These are phyloP conservation scores for Datisca glomerata DNA, from an alignment of 306 rosid genomes.

Conservation along the genomic window DNA sequence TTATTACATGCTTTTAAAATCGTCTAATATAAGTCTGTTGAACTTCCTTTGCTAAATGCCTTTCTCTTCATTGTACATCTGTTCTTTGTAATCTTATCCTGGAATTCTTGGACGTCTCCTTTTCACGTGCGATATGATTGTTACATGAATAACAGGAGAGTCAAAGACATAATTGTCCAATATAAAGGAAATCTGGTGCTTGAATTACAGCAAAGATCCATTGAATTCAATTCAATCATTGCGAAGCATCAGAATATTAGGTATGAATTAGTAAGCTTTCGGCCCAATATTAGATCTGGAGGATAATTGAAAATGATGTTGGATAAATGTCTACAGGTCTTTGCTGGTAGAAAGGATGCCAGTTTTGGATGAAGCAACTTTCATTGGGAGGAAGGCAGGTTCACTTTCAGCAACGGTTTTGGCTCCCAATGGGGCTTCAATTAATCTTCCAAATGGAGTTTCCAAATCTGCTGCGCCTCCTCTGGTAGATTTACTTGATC, in stretches of 20 bases:
- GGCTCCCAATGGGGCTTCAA: conserved; percentile 38
- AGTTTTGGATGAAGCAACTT: conserved; percentile 80
- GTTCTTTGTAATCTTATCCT: too few relatives aligned
- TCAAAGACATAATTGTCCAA: conserved; percentile 57
- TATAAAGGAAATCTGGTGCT: conserved; percentile 81
- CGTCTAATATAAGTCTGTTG: too few relatives aligned
- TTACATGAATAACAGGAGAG: conserved; percentile 49
- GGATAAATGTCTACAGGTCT: conserved; percentile 40
- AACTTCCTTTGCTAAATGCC: too few relatives aligned
- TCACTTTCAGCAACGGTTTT: conserved; percentile 46
- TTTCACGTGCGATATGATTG: conserved; percentile 13
- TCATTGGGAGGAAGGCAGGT: conserved; percentile 63
- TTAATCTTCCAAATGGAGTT: conserved; percentile 73
- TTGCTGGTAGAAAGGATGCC: conserved; percentile 93
- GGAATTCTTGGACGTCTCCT: background rate
- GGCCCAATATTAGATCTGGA: background rate
- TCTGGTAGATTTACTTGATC: conserved; percentile 85
- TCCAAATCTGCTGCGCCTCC: conserved; percentile 57
- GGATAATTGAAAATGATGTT: conserved; percentile 14
- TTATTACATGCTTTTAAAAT: too few relatives aligned
- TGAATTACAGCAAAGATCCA: conserved; percentile 98
- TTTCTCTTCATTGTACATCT: too few relatives aligned
- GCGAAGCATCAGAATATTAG: conserved; percentile 76
- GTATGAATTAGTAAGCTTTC: conserved; percentile 22
- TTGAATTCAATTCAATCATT: conserved; percentile 67